Conservation (phyloP, 129 eudicot genomes). For the Artemisia argyi region DNA sequence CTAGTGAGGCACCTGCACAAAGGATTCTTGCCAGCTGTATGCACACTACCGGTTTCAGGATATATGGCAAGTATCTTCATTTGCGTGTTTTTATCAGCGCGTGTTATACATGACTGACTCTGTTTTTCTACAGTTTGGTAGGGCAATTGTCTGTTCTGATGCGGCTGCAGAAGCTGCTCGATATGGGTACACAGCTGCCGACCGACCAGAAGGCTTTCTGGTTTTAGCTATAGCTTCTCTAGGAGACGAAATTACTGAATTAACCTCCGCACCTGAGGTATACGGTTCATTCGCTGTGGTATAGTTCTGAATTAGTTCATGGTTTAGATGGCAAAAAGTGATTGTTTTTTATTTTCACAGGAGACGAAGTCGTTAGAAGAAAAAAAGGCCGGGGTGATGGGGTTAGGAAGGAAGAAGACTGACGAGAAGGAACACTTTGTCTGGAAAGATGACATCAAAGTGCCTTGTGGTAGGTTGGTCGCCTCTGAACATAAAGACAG, state of each 20-base stretch:
- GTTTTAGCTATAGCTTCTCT: conserved; percentile 78
- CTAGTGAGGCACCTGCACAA: conserved; percentile 80
- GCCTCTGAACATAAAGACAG: conserved; percentile 71
- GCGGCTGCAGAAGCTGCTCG: conserved; percentile 93
- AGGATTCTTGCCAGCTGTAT: conserved; percentile 76
- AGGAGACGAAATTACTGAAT: conserved; percentile 55
- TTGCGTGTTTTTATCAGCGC: neutral
- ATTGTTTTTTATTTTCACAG: conserved; percentile 14
- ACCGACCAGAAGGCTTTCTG: conserved; percentile 85
- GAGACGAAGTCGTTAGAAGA: conserved; percentile 58
- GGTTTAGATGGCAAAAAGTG: too few relatives aligned
- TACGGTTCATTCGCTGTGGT: neutral
- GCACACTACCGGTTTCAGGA: conserved; percentile 80
- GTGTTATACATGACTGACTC: neutral
- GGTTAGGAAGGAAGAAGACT: conserved; percentile 72
- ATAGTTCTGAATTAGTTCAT: neutral
- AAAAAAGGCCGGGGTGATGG: conserved; percentile 67
- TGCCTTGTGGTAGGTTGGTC: conserved; percentile 72
- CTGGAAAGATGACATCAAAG: conserved; percentile 86
- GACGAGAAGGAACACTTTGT: conserved; percentile 81
- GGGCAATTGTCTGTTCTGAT: conserved; percentile 89
- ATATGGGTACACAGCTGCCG: conserved; percentile 81
- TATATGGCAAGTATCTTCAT: conserved; percentile 60
- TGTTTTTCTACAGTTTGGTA: conserved; percentile 63
- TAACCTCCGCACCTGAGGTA: conserved; percentile 58